These are phyloP conservation scores for Phytopythium aichiense DNA, from an alignment of 352 stramenopile genomes.

Conservation along the genomic window DNA sequence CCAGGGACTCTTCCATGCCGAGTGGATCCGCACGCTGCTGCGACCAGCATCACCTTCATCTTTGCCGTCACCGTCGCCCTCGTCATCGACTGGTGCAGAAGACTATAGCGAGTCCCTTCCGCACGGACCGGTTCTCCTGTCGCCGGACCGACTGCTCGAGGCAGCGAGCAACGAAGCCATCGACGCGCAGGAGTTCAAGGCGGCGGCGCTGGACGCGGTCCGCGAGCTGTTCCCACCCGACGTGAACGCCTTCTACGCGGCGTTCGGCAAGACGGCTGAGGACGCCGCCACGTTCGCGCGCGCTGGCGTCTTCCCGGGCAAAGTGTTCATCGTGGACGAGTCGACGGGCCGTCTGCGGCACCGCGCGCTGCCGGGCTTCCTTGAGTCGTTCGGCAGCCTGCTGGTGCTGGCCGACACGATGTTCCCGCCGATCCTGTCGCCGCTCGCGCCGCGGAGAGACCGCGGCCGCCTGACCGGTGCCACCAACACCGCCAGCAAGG, in stretches of 20 bases:
- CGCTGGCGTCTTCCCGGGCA: slow-evolving; percentile 74
- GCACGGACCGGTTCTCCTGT: slow-evolving; percentile 66
- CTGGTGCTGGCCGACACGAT: slow-evolving; percentile 59
- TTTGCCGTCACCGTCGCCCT: slow-evolving; percentile 5
- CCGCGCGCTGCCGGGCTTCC: slow-evolving; percentile 53
- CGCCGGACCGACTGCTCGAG: slow-evolving; percentile 52
- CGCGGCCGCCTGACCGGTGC: slow-evolving; percentile 1
- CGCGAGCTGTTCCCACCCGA: slow-evolving; percentile 65
- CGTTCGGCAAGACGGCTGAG: slow-evolving; percentile 60
- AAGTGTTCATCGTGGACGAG: slow-evolving; percentile 69
- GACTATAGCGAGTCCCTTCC: slow-evolving; percentile 35
- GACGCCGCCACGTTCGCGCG: slow-evolving; percentile 60
- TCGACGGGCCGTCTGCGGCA: slow-evolving; percentile 51
- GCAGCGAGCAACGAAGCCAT: slow-evolving; percentile 35
- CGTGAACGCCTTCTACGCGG: slow-evolving; percentile 81
- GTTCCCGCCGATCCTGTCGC: slow-evolving; percentile 69
- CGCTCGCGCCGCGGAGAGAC: slow-evolving; percentile 12
- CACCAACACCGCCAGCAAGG: slow-evolving; percentile 1
- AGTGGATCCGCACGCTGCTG: slow-evolving; percentile 43
- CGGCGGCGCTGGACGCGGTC: slow-evolving; percentile 56
- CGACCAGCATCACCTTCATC: slow-evolving; percentile 12
- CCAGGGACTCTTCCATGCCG: slow-evolving; percentile 50
- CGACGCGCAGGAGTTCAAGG: slow-evolving; percentile 60
- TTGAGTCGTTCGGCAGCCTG: slow-evolving; percentile 66
- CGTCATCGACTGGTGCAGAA: slow-evolving; percentile 6